These are phyloP conservation scores for Lactarius hatsudake DNA, from an alignment of 768 basidiomycete genomes.

Conservation along the genomic window DNA sequence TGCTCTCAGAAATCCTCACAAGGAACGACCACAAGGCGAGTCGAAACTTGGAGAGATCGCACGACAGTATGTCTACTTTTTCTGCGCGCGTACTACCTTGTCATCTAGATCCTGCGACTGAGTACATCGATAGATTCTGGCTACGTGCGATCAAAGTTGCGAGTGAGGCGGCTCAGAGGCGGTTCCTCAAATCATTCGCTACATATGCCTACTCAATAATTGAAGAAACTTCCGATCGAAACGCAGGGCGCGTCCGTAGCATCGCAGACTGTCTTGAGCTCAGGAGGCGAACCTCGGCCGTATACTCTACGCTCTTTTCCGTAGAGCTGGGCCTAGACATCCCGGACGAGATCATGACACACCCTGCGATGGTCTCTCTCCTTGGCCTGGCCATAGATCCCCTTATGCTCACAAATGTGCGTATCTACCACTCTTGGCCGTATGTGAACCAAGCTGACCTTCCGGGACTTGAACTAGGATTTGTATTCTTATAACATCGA, in stretches of 20 bases:
- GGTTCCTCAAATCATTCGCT: conserved; percentile 40
- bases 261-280: conserved; percentile 42
- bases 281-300: conserved; percentile 41
- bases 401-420: conserved; percentile 42
- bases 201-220: conserved; percentile 39
- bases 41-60: conserved; percentile 40
- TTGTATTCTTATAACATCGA: conserved; percentile 42
- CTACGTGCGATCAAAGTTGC: conserved; percentile 24
- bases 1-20: conserved; percentile 38
- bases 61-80: conserved; percentile 36
- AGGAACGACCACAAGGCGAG: conserved; percentile 37
- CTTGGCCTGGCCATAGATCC: conserved; percentile 35
- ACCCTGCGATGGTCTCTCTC: conserved; percentile 39
- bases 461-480: conserved; percentile 31
- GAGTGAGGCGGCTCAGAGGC: conserved; percentile 32
- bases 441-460: not conserved
- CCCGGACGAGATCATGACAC: conserved; percentile 40
- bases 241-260: conserved; percentile 33
- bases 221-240: conserved; percentile 36
- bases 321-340: conserved; percentile 39
- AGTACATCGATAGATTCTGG: not conserved
- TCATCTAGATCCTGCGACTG: not conserved
- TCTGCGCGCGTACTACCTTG: not conserved
- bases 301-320: conserved; percentile 39
- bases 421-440: not conserved